Percentiles rank a stretch among this genome's conserved stretches.
These are phyloP conservation scores for Viridothelium virens DNA, from an alignment of 495 filamentous ascomycete species.

Conservation along the genomic window DNA sequence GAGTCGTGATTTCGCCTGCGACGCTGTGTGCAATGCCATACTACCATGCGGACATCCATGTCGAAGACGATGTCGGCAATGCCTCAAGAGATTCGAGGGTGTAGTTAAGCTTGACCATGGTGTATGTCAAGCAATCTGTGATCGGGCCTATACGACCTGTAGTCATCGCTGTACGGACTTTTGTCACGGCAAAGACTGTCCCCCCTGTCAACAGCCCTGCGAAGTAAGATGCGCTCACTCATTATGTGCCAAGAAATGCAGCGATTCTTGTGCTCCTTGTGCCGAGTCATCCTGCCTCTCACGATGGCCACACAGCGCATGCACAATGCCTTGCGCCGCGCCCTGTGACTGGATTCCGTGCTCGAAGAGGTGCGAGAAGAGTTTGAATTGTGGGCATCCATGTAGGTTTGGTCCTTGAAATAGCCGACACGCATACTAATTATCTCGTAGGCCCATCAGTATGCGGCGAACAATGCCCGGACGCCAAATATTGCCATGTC, in stretches of 20 bases:
- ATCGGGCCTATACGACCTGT: constrained; percentile 49
- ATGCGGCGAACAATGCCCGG: constrained; percentile 60
- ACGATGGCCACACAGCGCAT: constrained; percentile 47
- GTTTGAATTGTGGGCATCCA: constrained; percentile 48
- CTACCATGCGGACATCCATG: constrained; percentile 60
- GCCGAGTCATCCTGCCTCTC: constrained; percentile 49
- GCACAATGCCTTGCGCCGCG: constrained; percentile 57
- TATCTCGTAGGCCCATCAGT: constrained; percentile 49
- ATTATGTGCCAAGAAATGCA: constrained; percentile 49
- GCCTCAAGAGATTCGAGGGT: constrained; percentile 33
- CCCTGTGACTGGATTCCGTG: constrained; percentile 61
- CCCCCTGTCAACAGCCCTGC: constrained; percentile 48
- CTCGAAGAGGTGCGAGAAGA: constrained; percentile 50
- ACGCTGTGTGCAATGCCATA: constrained; percentile 37
- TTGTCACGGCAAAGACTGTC: constrained; percentile 54
- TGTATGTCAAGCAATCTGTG: constrained; percentile 47
- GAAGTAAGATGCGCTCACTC: constrained; percentile 58
- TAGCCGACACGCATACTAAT: constrained; percentile 19
- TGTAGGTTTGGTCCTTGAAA: constrained; percentile 22
- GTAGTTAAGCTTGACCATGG: constrained; percentile 40
- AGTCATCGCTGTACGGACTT: constrained; percentile 45
- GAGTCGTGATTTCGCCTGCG: constrained; percentile 39
- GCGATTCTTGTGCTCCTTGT: constrained; percentile 60
- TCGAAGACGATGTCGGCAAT: constrained; percentile 43
- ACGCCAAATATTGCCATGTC: constrained; percentile 47